phyloP scores from a whole-genome alignment of 306 rosid genomes.

The Cucumis hystrix region DNA sequence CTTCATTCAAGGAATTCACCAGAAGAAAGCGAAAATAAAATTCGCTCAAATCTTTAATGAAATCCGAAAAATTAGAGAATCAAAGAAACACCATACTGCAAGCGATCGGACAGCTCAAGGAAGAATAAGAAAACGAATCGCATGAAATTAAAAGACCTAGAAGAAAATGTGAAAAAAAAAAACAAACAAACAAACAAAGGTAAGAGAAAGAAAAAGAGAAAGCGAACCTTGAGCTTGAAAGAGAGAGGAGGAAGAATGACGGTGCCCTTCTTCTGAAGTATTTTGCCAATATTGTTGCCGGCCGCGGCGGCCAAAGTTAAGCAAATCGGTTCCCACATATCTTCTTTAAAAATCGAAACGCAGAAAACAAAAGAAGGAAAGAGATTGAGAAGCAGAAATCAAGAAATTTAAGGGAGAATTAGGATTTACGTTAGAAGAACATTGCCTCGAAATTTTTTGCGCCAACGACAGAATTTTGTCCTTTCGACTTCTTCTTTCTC shows the following conservation, averaged over 20 bases:
- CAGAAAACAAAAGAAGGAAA: not conserved
- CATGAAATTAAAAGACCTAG: not conserved
- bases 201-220: not conserved
- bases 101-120: not conserved
- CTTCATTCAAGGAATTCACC: not conserved
- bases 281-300: constrained; percentile 94
- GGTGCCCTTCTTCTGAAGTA: constrained; percentile 93
- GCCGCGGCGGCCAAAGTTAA: constrained; percentile 89
- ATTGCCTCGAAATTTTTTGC: not conserved
- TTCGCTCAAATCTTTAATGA: not conserved
- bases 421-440: not conserved
- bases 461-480: not conserved
- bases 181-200: not conserved
- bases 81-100: not conserved
- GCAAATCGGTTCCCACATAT: constrained; percentile 83
- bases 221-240: constrained; percentile 60
- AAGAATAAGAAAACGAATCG: not conserved
- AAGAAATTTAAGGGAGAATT: not conserved
- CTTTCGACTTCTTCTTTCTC: not conserved
- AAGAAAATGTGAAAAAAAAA: not conserved
- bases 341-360: not conserved
- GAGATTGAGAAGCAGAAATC: not conserved
- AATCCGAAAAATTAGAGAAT: not conserved
- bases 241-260: constrained; percentile 93
- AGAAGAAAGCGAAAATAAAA: not conserved